Conservation (phyloP, 306 rosid genomes). For the Trifolium subterraneum region DNA sequence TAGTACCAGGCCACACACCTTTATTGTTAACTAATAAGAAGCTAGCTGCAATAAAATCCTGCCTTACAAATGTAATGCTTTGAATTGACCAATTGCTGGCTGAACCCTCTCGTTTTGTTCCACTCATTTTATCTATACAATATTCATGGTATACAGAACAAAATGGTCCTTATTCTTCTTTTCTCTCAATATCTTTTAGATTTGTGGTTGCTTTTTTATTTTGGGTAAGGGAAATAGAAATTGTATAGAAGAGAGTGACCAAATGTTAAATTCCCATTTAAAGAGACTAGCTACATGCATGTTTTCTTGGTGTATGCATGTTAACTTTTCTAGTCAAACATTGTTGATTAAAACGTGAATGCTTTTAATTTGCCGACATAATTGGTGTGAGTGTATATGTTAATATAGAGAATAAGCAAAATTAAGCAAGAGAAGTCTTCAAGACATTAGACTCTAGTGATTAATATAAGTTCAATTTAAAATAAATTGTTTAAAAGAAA, state of each 20-base stretch:
- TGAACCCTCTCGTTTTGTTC: neutral
- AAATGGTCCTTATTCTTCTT: conserved; percentile 9
- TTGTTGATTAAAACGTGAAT: conserved; percentile 35
- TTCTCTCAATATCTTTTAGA: neutral
- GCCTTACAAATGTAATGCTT: neutral
- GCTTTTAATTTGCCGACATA: conserved; percentile 40
- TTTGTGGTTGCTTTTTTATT: neutral
- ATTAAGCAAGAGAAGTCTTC: too few relatives aligned
- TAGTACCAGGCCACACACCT: neutral
- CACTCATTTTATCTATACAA: neutral
- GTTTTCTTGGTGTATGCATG: conserved; percentile 15
- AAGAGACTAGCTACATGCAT: conserved; percentile 31
- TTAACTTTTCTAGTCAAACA: conserved; percentile 29
- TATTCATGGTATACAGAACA: neutral
- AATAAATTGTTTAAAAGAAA: too few relatives aligned
- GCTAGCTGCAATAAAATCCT: neutral
- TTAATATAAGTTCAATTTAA: too few relatives aligned
- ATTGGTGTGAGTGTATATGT: neutral
- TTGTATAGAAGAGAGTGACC: conserved; percentile 3
- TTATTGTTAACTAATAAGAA: neutral
- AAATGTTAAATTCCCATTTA: conserved; percentile 28
- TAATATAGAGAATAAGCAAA: neutral
- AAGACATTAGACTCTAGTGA: too few relatives aligned
- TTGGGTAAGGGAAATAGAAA: neutral
- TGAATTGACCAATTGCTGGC: neutral